Conservation (phyloP, 306 rosid species). For the Cucumis sativus region DNA sequence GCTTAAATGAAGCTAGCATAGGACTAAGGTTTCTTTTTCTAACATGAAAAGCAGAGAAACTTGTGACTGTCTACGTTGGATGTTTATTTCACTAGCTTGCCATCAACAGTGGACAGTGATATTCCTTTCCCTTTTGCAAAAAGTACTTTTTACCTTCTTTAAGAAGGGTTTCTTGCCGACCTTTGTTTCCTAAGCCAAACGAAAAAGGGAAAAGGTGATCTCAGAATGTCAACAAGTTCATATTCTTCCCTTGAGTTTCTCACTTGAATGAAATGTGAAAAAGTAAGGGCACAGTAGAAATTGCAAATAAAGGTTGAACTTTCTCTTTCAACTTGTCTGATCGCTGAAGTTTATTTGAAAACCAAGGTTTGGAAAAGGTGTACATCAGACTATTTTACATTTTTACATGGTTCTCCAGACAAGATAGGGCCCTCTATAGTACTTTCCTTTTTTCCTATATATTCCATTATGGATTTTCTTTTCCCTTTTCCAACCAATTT, state of each 20-base stretch:
- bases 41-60: constrained; percentile 3
- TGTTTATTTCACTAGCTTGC: constrained; percentile 16
- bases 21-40: constrained; percentile 1
- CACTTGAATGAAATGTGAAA: constrained; percentile 29
- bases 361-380: constrained; percentile 11
- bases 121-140: constrained; percentile 19
- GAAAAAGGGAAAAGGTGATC: constrained; percentile 12
- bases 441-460: not conserved
- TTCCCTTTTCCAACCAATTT: not conserved
- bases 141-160: constrained; percentile 25
- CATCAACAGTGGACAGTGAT: constrained; percentile 15
- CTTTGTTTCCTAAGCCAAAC: constrained; percentile 4
- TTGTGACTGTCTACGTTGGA: not conserved
- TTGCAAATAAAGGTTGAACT: not conserved
- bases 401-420: not conserved
- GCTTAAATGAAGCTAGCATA: not conserved
- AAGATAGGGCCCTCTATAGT: not conserved
- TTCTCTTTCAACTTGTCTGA: constrained; percentile 13
- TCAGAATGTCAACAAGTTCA: constrained; percentile 26
- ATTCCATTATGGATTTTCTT: not conserved
- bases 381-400: not conserved
- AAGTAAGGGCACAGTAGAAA: constrained; percentile 13
- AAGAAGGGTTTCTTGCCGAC: constrained; percentile 3
- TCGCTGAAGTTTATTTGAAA: constrained; percentile 3
- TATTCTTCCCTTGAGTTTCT: constrained; percentile 35